Conservation (phyloP, 2,329 filamentous ascomycete genomes). For the Trichoderma atrobrunneum region DNA sequence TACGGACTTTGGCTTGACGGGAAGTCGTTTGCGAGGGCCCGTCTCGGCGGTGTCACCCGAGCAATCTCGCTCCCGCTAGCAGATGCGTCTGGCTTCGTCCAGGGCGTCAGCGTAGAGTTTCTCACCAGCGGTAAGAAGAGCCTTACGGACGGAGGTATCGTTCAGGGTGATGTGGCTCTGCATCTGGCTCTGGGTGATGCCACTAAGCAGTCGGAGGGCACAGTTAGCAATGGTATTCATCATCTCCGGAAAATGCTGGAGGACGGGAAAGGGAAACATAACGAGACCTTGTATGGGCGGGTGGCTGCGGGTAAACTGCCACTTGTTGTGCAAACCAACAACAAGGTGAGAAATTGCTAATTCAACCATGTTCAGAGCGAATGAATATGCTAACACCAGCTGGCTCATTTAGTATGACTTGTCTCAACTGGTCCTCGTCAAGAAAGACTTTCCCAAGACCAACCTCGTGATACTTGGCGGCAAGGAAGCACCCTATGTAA, state of each 20-base stretch:
- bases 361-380: neutral
- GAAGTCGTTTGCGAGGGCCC: conserved; percentile 39
- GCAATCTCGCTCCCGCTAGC: conserved; percentile 40
- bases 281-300: conserved; percentile 34
- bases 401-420: conserved; percentile 36
- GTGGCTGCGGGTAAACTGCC: conserved; percentile 39
- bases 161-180: conserved; percentile 42
- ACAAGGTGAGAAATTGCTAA: conserved; percentile 30
- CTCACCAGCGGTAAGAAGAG: conserved; percentile 17
- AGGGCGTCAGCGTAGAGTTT: conserved; percentile 33
- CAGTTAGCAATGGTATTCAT: conserved; percentile 28
- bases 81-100: conserved; percentile 30
- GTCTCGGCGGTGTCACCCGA: conserved; percentile 43
- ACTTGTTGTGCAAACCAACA: conserved; percentile 39
- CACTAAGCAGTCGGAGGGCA: conserved; percentile 29
- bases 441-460: conserved; percentile 33
- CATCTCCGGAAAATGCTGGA: conserved; percentile 37
- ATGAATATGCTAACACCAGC: neutral
- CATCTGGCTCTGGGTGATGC: conserved; percentile 37
- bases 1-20: conserved; percentile 42
- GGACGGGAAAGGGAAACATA: conserved; percentile 35
- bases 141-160: conserved; percentile 39
- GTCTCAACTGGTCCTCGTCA: conserved; percentile 39
- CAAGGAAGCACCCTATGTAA: conserved; percentile 38
- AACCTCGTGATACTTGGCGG: conserved; percentile 41